A percentile compares a stretch with the other conserved stretches of the same genome.
Conservation (phyloP, 129 eudicot genomes). For the Saposhnikovia divaricata region DNA sequence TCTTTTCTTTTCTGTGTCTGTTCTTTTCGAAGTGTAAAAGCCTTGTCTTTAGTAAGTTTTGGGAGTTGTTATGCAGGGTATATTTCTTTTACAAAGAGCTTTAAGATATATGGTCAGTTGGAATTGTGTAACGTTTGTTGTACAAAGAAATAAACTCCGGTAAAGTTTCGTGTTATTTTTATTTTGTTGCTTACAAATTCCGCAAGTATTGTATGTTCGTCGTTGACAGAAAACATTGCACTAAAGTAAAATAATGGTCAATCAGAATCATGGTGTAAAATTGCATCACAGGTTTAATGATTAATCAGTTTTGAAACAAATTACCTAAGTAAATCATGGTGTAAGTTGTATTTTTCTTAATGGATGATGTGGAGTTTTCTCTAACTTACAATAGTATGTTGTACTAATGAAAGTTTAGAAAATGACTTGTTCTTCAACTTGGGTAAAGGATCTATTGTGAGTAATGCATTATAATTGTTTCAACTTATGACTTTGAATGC, state of each 20-base stretch:
- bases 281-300: too few species aligned
- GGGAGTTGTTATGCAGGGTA: conserved; percentile 15
- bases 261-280: too few species aligned
- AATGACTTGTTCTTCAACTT: neutral
- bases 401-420: too few species aligned
- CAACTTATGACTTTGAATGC: neutral
- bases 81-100: neutral
- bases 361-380: too few species aligned
- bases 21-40: conserved; percentile 26
- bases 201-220: neutral
- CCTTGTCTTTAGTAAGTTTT: conserved; percentile 3
- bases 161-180: neutral
- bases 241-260: too few species aligned
- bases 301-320: too few species aligned
- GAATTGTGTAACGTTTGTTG: conserved; percentile 21
- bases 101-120: neutral
- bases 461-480: neutral
- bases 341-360: too few species aligned
- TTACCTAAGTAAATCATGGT: too few species aligned
- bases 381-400: too few species aligned
- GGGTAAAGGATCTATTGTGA: neutral
- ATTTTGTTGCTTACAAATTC: neutral
- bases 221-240: too few species aligned
- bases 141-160: conserved; percentile 20
- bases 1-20: neutral